Conservation (phyloP, 148 eudicot species). For the Amaranthus hypochondriacus region DNA sequence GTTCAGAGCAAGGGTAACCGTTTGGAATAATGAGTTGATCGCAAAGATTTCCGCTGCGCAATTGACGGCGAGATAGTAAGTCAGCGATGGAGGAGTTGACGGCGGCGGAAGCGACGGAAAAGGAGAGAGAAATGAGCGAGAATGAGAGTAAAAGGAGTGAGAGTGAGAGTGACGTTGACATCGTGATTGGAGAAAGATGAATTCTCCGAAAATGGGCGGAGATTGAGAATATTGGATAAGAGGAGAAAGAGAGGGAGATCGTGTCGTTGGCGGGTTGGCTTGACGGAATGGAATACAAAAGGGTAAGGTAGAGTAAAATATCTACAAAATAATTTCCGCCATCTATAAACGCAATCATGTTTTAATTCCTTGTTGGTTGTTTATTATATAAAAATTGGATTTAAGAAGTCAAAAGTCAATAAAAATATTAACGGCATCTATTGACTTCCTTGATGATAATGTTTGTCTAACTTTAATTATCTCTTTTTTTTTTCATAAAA, state of each 20-base stretch:
- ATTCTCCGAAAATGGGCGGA: not conserved
- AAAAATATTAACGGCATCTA: too few species aligned
- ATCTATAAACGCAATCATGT: too few species aligned
- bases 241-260: not conserved
- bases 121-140: slow-evolving; percentile 16
- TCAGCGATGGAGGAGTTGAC: slow-evolving; percentile 20
- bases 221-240: too few species aligned
- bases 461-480: too few species aligned
- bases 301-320: too few species aligned
- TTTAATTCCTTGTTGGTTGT: too few species aligned
- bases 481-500: too few species aligned
- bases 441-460: too few species aligned
- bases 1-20: slow-evolving; percentile 68
- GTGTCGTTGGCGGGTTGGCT: not conserved
- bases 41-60: slow-evolving; percentile 46
- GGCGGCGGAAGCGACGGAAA: slow-evolving; percentile 6
- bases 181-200: not conserved
- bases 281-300: not conserved
- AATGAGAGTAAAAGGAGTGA: slow-evolving; percentile 3
- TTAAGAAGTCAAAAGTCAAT: too few species aligned
- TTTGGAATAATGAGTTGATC: slow-evolving; percentile 50
- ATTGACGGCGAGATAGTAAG: slow-evolving; percentile 22
- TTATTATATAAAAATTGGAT: too few species aligned
- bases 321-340: too few species aligned
- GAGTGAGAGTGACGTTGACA: slow-evolving; percentile 9